Evolutionary conservation across 768 basidiomycete species (phyloP).

Genomic region (Leucosporidium creatinivorum): DNA sequence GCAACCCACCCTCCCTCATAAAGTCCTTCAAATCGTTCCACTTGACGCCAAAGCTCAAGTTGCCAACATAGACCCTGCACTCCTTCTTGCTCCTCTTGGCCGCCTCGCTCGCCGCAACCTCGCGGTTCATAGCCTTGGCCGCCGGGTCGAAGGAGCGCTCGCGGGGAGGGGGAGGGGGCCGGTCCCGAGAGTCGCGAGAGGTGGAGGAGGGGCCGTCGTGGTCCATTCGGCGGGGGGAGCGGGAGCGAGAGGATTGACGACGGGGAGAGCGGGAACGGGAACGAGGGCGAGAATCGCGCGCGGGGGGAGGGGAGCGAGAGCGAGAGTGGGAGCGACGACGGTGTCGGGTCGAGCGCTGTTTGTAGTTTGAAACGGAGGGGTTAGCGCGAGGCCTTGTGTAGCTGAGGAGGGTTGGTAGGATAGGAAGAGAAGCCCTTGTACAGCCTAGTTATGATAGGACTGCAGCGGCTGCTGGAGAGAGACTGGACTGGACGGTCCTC

Average conservation of each 20-base stretch:
- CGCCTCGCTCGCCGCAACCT: constrained; percentile 91
- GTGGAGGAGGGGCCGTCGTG: constrained; percentile 32
- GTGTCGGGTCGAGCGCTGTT: constrained; percentile 35
- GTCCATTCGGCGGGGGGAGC: constrained; percentile 16
- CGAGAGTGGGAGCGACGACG: constrained; percentile 37
- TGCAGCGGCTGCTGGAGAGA: background rate
- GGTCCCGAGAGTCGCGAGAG: constrained; percentile 53
- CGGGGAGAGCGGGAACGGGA: constrained; percentile 27
- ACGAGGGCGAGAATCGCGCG: constrained; percentile 46
- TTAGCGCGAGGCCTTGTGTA: too few species aligned
- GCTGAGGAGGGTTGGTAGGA: background rate
- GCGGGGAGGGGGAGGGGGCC: constrained; percentile 72
- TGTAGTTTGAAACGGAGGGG: too few species aligned
- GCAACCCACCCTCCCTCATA: constrained; percentile 99
- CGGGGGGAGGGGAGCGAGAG: constrained; percentile 56
- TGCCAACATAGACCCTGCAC: constrained; percentile 97
- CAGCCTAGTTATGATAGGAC: too few species aligned
- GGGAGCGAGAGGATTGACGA: constrained; percentile 32
- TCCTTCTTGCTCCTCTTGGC: constrained; percentile 94
- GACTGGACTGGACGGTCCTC: background rate
- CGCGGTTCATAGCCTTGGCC: constrained; percentile 28
- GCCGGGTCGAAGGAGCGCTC: constrained; percentile 43
- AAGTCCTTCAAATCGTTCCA: constrained; percentile 99
- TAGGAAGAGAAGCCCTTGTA: background rate
- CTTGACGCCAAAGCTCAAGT: constrained; percentile 96